Percentiles rank a stretch among this genome's conserved stretches.
Conservation (phyloP, 257 asterid species). For the Solanum sitiens region DNA sequence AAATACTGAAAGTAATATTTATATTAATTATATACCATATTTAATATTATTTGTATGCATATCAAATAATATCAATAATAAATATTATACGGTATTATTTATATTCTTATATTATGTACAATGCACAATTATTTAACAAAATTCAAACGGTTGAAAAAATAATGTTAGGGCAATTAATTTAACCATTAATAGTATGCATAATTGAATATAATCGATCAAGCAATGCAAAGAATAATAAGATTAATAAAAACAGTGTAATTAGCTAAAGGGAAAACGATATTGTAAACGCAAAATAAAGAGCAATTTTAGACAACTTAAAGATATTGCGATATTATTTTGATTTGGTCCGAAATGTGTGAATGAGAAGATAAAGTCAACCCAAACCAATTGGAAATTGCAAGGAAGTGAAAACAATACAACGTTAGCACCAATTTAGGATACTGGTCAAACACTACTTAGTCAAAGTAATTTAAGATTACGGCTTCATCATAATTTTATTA, state of each 20-base stretch:
- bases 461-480: too few species aligned
- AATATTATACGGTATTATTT: not conserved
- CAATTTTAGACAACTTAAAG: not conserved
- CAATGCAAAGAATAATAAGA: not conserved
- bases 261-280: too few species aligned
- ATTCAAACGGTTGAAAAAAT: not conserved
- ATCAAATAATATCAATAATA: too few species aligned
- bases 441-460: not conserved
- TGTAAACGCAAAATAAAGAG: not conserved
- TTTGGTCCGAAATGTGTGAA: not conserved
- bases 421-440: not conserved
- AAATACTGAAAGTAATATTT: too few species aligned
- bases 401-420: not conserved
- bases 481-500: too few species aligned
- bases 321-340: not conserved
- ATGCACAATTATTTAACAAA: not conserved
- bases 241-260: too few species aligned
- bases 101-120: not conserved
- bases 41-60: not conserved
- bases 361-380: not conserved
- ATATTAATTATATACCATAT: too few species aligned
- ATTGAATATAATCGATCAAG: not conserved
- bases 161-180: too few species aligned
- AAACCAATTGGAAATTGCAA: not conserved
- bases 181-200: not conserved